Evolutionary conservation across 129 eudicot genomes (phyloP).

Genomic region (Deinandra increscens): DNA sequence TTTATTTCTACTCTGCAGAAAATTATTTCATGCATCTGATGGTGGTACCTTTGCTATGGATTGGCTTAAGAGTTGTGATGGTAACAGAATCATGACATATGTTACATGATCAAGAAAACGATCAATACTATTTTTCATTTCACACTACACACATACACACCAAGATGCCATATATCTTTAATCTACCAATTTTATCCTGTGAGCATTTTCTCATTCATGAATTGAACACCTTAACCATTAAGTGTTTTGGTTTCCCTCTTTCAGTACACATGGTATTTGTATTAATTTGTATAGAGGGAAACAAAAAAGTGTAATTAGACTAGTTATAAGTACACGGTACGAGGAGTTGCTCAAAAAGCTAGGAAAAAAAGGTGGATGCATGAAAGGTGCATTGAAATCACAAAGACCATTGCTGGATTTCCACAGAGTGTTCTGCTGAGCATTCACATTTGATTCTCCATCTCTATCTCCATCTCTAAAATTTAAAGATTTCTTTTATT

Average conservation of each 20-base stretch:
- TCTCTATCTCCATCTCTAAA: too few species aligned
- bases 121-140: background rate
- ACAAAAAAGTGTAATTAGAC: background rate
- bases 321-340: background rate
- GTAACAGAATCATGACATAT: slow-evolving; percentile 34
- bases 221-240: slow-evolving; percentile 1
- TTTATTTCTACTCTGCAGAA: slow-evolving; percentile 43
- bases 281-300: background rate
- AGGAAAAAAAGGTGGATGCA: background rate
- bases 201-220: background rate
- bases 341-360: background rate
- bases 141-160: background rate
- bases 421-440: too few species aligned
- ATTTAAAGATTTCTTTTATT: too few species aligned
- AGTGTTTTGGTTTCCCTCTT: background rate
- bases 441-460: too few species aligned
- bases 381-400: background rate
- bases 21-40: slow-evolving; percentile 79
- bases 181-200: background rate
- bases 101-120: slow-evolving; percentile 8
- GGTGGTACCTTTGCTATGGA: slow-evolving; percentile 95
- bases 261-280: background rate
- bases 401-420: background rate
- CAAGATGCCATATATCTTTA: background rate
- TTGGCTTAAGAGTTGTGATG: slow-evolving; percentile 81